These are phyloP conservation scores for Coffea canephora DNA, from an alignment of 257 asterid species.

Conservation along the genomic window DNA sequence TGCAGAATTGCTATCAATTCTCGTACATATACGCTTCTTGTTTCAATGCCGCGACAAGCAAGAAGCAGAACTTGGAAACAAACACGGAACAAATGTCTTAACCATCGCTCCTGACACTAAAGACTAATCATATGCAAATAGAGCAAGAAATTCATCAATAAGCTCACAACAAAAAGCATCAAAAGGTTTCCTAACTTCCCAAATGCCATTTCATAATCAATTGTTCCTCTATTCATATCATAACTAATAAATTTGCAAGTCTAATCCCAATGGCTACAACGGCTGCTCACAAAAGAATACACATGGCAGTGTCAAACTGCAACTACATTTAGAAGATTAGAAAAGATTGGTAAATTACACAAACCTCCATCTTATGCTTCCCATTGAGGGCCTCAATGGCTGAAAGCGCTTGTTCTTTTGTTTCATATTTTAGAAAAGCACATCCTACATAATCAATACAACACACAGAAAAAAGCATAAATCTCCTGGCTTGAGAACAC, in stretches of 20 bases:
- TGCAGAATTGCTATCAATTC: neutral
- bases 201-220: neutral
- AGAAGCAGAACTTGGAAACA: neutral
- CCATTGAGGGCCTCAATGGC: conserved; percentile 90
- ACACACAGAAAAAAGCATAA: conserved; percentile 4
- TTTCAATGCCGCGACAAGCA: neutral
- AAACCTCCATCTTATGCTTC: conserved; percentile 95
- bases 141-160: neutral
- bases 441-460: conserved; percentile 51
- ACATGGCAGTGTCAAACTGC: neutral
- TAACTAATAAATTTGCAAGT: neutral
- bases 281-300: neutral
- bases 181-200: neutral
- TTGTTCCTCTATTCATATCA: neutral
- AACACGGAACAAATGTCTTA: neutral
- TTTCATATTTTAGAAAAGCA: conserved; percentile 91
- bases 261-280: neutral
- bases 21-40: neutral
- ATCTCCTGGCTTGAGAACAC: conserved; percentile 3
- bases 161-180: neutral
- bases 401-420: conserved; percentile 84
- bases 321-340: neutral
- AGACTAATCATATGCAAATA: neutral
- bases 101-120: neutral
- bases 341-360: conserved; percentile 24